These are phyloP conservation scores for Cymbidium sinense DNA, from an alignment of 106 monocot species.

Conservation along the genomic window DNA sequence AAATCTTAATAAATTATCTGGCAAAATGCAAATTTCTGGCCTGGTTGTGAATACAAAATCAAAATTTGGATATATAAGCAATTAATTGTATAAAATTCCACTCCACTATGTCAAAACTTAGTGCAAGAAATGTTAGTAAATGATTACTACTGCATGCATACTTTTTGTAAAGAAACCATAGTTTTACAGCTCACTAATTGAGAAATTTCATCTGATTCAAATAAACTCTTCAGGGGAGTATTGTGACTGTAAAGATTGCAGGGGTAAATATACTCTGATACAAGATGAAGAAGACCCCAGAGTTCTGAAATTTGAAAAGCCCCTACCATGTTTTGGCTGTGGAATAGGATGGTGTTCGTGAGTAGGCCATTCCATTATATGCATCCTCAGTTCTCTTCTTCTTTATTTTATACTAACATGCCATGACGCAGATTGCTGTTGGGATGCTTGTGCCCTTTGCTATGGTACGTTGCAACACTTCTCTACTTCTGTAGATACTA, in stretches of 20 bases:
- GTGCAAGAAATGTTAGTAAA: not conserved
- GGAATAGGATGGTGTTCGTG: constrained; percentile 31
- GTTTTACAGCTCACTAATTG: constrained; percentile 1
- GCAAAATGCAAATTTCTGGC: not conserved
- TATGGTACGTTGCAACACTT: constrained; percentile 16
- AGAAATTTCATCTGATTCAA: not conserved
- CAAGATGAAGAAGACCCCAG: constrained; percentile 30
- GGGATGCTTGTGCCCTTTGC: constrained; percentile 17
- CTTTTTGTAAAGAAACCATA: not conserved
- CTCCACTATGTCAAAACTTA: not conserved
- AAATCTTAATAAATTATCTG: not conserved
- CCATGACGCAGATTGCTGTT: constrained; percentile 15
- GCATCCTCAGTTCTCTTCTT: not conserved
- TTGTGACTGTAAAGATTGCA: constrained; percentile 20
- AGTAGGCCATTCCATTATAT: constrained; percentile 2
- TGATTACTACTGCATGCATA: not conserved
- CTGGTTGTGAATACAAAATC: not conserved
- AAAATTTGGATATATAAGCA: not conserved
- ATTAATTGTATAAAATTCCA: not conserved
- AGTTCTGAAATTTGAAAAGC: constrained; percentile 17
- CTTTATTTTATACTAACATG: not conserved
- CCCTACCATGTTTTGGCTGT: constrained; percentile 24
- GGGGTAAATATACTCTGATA: constrained; percentile 17
- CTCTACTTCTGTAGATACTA: constrained; percentile 21
- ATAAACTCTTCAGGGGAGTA: constrained; percentile 10